Base-by-base conservation (phyloP, 768 basidiomycete genomes). In the Agaricus subrufescens region DNA sequence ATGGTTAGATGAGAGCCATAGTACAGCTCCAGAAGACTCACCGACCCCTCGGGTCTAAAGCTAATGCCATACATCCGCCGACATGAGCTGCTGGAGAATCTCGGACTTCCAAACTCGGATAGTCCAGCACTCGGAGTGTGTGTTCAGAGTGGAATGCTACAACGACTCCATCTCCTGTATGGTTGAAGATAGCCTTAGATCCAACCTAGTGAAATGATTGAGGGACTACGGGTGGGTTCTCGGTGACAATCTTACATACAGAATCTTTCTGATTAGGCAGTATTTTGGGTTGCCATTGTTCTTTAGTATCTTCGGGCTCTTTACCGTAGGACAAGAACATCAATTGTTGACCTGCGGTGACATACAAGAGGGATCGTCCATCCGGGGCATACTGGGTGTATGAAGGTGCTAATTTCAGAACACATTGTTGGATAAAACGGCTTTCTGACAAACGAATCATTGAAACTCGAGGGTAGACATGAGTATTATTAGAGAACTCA, bases 21-120 rank as follows among this genome's bases (percentile, higher is more conserved):
- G 14, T 27, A n/a, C 49, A 15, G 38, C 38, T 44, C 49, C 30
- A 12, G 14, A 7, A 2, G 44, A 58, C 71, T 53, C 45, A 84
- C 86, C 81, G 77, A 67, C 89, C 89, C 23, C 89, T 78, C n/a
- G 90, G 90, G 67, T 92, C 89, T 38, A 91, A 70, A 4, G 87
- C 88, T 38, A 88, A 77, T 2, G 88, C 86, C 10, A 84, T 73
- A 61, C 88, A 89, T n/a, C 89, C 89, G 10, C 87, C 87, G 2
- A 91, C 87, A 63, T 92, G 90, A 11, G 89, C 88, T 1, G 86
- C 82, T 10, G 81, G 80, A 58, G 75, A 82, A 62, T 87, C 85
- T 31, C 82, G 71, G 15, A 84, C 61, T 3, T 73, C 67, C 31
- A 91, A 68, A 12, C 79, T 78, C 5, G 89, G 88, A 61, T 83